These are phyloP conservation scores for Ambrosia artemisiifolia DNA, from an alignment of 129 eudicot species.

Conservation along the genomic window DNA sequence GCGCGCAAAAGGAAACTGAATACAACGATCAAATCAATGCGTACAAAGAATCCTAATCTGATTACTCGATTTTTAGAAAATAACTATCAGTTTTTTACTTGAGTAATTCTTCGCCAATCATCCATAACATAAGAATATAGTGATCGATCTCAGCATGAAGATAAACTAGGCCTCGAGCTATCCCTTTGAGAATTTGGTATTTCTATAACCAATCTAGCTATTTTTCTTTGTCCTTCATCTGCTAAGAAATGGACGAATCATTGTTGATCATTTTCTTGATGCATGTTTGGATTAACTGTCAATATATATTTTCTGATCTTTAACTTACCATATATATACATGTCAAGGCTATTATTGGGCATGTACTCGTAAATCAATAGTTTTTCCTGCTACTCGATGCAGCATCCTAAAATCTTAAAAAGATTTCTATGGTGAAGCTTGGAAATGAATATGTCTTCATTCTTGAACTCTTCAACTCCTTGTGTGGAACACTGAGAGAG, in stretches of 20 bases:
- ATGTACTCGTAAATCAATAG: slow-evolving; percentile 1
- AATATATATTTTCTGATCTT: neutral
- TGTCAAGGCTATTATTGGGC: slow-evolving; percentile 39
- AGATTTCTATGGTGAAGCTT: slow-evolving; percentile 26
- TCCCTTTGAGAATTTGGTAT: slow-evolving; percentile 36
- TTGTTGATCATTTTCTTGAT: no score
- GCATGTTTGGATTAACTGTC: no score
- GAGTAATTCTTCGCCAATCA: no score
- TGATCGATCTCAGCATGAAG: no score
- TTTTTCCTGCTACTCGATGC: slow-evolving; percentile 47
- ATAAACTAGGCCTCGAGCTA: slow-evolving; percentile 49
- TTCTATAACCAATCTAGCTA: slow-evolving; percentile 35
- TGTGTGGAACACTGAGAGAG: slow-evolving; percentile 42
- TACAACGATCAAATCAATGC: no score
- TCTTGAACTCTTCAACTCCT: slow-evolving; percentile 20
- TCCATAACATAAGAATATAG: no score
- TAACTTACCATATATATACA: neutral
- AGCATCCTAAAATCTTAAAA: slow-evolving; percentile 57
- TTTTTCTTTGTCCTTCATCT: slow-evolving; percentile 20
- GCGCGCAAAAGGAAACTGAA: no score
- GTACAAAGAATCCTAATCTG: no score
- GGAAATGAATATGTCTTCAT: no score
- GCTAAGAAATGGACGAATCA: neutral
- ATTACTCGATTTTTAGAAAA: no score
- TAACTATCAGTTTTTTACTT: no score